These are phyloP conservation scores for Ganoderma sinense DNA, from an alignment of 1,284 basidiomycete genomes.

Conservation along the genomic window DNA sequence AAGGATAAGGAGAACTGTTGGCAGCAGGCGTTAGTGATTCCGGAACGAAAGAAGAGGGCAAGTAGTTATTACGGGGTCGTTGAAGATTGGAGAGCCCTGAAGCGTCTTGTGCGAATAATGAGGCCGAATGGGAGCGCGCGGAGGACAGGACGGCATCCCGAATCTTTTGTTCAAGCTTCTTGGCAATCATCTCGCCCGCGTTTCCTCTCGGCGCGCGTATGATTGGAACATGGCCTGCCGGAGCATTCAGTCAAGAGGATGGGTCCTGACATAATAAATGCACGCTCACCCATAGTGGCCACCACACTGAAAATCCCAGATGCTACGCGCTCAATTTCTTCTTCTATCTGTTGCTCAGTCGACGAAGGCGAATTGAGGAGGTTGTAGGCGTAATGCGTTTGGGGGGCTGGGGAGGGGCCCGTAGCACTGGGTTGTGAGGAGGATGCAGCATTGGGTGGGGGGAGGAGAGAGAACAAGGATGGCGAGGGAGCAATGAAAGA, in stretches of 20 bases:
- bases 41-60: conserved; percentile 1
- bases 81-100: conserved; percentile 79
- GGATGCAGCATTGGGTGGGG: conserved; percentile 48
- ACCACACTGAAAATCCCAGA: conserved; percentile 92
- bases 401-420: conserved; percentile 39
- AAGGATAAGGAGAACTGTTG: conserved; percentile 87
- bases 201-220: conserved; percentile 96
- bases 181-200: conserved; percentile 98
- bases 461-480: conserved; percentile 93
- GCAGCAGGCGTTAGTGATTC: conserved; percentile 5
- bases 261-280: background rate
- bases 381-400: conserved; percentile 69
- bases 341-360: conserved; percentile 91
- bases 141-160: conserved; percentile 91
- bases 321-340: conserved; percentile 93
- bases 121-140: conserved; percentile 63
- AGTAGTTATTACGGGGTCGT: conserved; percentile 70
- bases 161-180: conserved; percentile 93
- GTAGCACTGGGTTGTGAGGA: conserved; percentile 43
- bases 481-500: conserved; percentile 96
- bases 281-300: conserved; percentile 82
- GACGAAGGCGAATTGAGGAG: conserved; percentile 94
- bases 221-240: conserved; percentile 87
- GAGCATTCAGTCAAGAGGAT: background rate
- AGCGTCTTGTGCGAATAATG: conserved; percentile 78